Evolutionary conservation across 148 eudicot genomes (phyloP).

Genomic region (Cornus florida): DNA sequence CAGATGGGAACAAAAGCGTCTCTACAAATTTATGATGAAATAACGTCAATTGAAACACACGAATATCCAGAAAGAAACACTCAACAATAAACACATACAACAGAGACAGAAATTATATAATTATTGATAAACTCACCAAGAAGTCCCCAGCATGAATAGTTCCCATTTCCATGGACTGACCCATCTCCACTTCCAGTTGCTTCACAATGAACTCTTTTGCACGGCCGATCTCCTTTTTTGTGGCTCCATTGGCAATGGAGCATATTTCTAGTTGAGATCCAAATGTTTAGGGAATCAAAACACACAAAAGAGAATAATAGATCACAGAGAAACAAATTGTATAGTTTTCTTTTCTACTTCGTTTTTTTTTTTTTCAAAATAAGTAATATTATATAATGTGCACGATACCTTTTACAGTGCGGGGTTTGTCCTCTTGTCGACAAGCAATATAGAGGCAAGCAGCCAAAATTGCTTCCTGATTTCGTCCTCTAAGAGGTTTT

Average conservation of each 20-base stretch:
- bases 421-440: slow-evolving; percentile 60
- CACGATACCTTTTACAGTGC: slow-evolving; percentile 47
- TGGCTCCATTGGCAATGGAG: slow-evolving; percentile 59
- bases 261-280: slow-evolving; percentile 37
- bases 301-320: background rate
- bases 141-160: slow-evolving; percentile 42
- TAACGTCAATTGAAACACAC: background rate
- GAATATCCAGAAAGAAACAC: background rate
- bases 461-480: slow-evolving; percentile 53
- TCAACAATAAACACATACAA: background rate
- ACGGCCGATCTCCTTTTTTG: slow-evolving; percentile 59
- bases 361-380: too few relatives aligned
- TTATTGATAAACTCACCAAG: slow-evolving; percentile 30
- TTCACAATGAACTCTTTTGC: slow-evolving; percentile 54
- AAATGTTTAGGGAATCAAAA: background rate
- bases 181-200: slow-evolving; percentile 53
- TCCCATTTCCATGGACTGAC: slow-evolving; percentile 39
- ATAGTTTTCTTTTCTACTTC: background rate
- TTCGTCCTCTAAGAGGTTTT: slow-evolving; percentile 50
- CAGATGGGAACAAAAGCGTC: slow-evolving; percentile 33
- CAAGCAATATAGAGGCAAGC: slow-evolving; percentile 67
- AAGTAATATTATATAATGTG: background rate
- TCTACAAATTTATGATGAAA: background rate
- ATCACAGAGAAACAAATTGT: background rate
- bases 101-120: background rate